phyloP scores from a whole-genome alignment of 352 stramenopile species.

The Phytophthora sp. region DNA sequence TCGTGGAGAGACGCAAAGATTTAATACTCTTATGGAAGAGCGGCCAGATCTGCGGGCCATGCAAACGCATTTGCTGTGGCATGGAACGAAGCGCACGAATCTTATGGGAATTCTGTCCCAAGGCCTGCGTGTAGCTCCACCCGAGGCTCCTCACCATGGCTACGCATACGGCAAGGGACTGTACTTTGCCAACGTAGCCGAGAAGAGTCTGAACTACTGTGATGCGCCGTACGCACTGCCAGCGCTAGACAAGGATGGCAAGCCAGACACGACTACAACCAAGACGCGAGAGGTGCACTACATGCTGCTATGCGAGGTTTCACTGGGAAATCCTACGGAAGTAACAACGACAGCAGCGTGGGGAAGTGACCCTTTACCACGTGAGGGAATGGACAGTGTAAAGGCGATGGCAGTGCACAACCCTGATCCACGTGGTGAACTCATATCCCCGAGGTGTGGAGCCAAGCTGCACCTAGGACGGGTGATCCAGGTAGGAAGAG shows the following conservation, averaged over 20 bases:
- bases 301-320: conserved; percentile 78
- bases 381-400: conserved; percentile 65
- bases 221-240: conserved; percentile 58
- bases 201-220: conserved; percentile 85
- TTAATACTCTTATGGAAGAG: conserved; percentile 46
- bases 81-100: conserved; percentile 85
- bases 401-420: conserved; percentile 54
- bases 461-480: conserved; percentile 54
- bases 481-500: conserved; percentile 50
- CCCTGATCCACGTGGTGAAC: conserved; percentile 47
- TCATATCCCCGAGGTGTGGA: conserved; percentile 68
- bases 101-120: conserved; percentile 87
- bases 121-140: conserved; percentile 84
- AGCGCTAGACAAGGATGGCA: conserved; percentile 33
- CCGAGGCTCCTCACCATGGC: conserved; percentile 81
- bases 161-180: conserved; percentile 88
- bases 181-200: conserved; percentile 83
- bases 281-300: conserved; percentile 67
- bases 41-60: conserved; percentile 41
- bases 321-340: conserved; percentile 51
- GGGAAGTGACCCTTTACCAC: conserved; percentile 35
- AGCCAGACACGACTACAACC: conserved; percentile 34
- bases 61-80: conserved; percentile 80
- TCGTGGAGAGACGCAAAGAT: conserved; percentile 58
- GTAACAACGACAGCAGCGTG: conserved; percentile 36